Evolutionary conservation across 768 basidiomycete species (phyloP), one percentile per base, ranked within the genome.

Genomic region (Tulasnella sp.): DNA sequence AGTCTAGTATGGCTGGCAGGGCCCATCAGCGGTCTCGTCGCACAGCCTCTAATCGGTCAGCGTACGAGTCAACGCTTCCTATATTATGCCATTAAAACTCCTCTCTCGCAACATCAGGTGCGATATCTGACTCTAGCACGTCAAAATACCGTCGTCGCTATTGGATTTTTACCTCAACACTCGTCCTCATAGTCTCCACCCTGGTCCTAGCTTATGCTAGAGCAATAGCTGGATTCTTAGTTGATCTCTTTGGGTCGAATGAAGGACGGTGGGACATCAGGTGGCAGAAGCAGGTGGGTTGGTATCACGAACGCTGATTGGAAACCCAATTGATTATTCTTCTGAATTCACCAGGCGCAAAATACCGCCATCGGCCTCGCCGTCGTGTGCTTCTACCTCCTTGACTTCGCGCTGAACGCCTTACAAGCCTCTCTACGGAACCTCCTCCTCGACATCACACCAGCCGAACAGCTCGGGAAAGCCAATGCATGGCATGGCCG

Each of bases 401-500:
- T 99, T 31, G 96, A 99, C 71, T 99, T 99, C 68, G 89, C 92
- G n/a, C 77, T 99, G 60, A 99, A 99, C 70, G 96, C 61, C 3
- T 49, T 62, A 12, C 68, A 94, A 76, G 90, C 89, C 2, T 94
- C 92, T 10, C 74, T 97, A 31, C 77, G 92, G 51, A 96, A 96
- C 70, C 80, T 99, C n/a, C 76, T 97, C 11, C 77, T 99, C 60
- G 96, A 99, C 68, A 73, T 94, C 52, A 81, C 90, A 0, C 93
- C 96, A 4, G 80, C 88, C 12, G 80, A 84, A 62, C 94, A 97
- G 69, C 80, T 97, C 11, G 92, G 85, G 58, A 78, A 83, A n/a
- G 92, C 86, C 3, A 99, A 98, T 72, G 96, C 96, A 31, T 99
- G 94, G 92, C 92, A 97, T 60, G 87, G 93, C 48, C 78, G 91